A percentile compares a stretch with the other conserved stretches of the same genome.
phyloP scores from a whole-genome alignment of 2,329 filamentous ascomycete species.

The Colletotrichum sp. region DNA sequence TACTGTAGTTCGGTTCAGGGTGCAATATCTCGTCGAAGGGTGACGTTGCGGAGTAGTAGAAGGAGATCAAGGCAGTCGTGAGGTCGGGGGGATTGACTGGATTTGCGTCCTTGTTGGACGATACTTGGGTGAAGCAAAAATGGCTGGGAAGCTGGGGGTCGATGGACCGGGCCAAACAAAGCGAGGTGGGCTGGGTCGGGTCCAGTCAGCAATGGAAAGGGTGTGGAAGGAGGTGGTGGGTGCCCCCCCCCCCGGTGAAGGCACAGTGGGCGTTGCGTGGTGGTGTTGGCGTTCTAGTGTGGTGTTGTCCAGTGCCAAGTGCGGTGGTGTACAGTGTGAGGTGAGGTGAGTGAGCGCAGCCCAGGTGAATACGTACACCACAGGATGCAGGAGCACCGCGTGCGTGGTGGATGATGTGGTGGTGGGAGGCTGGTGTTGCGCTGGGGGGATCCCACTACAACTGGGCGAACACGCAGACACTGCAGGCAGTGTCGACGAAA shows the following conservation, averaged over 20 bases:
- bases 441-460: conserved; percentile 12
- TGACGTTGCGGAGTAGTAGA: conserved; percentile 13
- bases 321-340: neutral
- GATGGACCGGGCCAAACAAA: conserved; percentile 20
- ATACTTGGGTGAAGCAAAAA: conserved; percentile 13
- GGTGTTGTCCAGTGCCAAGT: neutral
- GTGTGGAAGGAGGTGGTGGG: neutral
- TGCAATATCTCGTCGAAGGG: conserved; percentile 4
- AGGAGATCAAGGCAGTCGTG: conserved; percentile 14
- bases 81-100: conserved; percentile 15
- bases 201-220: conserved; percentile 2
- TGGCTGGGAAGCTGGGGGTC: conserved; percentile 21
- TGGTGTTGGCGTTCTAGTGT: neutral
- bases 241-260: neutral
- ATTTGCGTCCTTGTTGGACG: conserved; percentile 19
- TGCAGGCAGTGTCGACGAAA: neutral
- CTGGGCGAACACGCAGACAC: neutral
- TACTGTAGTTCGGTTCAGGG: conserved; percentile 5
- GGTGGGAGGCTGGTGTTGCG: conserved; percentile 18
- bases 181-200: conserved; percentile 19
- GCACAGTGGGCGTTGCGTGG: neutral
- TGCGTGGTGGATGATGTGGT: conserved; percentile 1
- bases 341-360: neutral
- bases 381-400: conserved; percentile 6
- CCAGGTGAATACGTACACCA: neutral